Evolutionary conservation across 2,329 filamentous ascomycete species (phyloP), one percentile per base, ranked within the genome.

Genomic region (Madurella fahalii): DNA sequence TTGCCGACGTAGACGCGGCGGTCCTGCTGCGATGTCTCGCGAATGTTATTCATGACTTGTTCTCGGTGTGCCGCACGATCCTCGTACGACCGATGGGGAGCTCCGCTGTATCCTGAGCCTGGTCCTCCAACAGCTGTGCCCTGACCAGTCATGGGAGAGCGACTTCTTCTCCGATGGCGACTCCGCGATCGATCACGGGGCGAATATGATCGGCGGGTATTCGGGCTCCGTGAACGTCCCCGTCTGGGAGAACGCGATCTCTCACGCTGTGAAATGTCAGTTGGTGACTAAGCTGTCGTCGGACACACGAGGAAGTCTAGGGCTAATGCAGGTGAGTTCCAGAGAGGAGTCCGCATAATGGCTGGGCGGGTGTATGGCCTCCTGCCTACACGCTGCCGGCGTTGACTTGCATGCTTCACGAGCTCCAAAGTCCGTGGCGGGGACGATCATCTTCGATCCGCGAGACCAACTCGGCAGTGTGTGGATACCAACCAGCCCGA

Each of bases 1-100:
- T 99, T 99, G 75, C 94, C 94, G 72, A 99, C 94, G 73, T 99
- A 99, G 83, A 99, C 94, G 64, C 94, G 92, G 70, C 94, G 93
- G 81, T 99, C 94, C 77, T 99, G 94, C 73, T 97, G 94, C 59
- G 94, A 97, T 44, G 89, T 88, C 69, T 97, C 94, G 70, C 91
- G 87, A 66, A 96, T 87, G 70, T 84, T 91, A 75, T 85, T 87
- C 90, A 97, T 95, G 90, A 95, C 96, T 72, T 91, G 87, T 75
- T 96, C 91, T 75, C 94, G 92, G 67, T 88, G 87, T 60, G 81
- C 85, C 60, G 83, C 78, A 67, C 91, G 86, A 68, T 96, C 91
- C 73, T 97, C 93, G 74, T 85, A 89, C 55, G 84, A 85, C 74
- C 92, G 85, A 72, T 86, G 84, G 66, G 83, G 81, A 67, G 81